These are phyloP conservation scores for Gaultheria prostrata DNA, from an alignment of 148 eudicot species.

Conservation along the genomic window DNA sequence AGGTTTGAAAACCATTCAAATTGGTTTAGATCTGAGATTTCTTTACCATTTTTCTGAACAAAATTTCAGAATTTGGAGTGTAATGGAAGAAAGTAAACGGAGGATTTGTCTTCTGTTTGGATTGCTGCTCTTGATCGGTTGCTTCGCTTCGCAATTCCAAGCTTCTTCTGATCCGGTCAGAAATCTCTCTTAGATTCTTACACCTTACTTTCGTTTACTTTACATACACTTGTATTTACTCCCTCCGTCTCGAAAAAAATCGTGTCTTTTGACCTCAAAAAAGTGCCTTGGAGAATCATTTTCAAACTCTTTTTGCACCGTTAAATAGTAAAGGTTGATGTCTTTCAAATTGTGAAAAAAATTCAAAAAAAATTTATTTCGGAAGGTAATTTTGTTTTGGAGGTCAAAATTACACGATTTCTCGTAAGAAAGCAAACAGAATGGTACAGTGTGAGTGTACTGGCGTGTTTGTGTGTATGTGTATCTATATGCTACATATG, in stretches of 20 bases:
- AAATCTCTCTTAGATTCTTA: conserved; percentile 1
- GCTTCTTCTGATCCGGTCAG: conserved; percentile 66
- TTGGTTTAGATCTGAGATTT: not conserved
- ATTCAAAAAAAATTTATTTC: too few species aligned
- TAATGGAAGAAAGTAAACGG: conserved; percentile 46
- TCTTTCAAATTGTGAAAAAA: too few species aligned
- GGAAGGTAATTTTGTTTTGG: too few species aligned
- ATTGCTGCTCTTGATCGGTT: conserved; percentile 31
- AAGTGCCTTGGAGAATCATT: too few species aligned
- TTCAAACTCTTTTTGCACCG: too few species aligned
- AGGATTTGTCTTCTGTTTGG: conserved; percentile 26
- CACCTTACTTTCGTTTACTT: not conserved
- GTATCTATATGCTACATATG: not conserved
- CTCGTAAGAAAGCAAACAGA: too few species aligned
- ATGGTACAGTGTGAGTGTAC: too few species aligned
- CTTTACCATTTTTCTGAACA: not conserved
- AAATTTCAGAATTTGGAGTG: not conserved
- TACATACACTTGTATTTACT: not conserved
- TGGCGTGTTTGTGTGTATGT: not conserved
- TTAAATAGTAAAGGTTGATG: too few species aligned
- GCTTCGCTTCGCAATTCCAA: conserved; percentile 42
- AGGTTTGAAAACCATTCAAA: not conserved
- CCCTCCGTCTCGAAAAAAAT: too few species aligned
- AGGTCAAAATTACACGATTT: too few species aligned
- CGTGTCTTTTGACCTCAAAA: not conserved